Conservation (phyloP, 257 asterid genomes). For the Paraleonurus japonicus region DNA sequence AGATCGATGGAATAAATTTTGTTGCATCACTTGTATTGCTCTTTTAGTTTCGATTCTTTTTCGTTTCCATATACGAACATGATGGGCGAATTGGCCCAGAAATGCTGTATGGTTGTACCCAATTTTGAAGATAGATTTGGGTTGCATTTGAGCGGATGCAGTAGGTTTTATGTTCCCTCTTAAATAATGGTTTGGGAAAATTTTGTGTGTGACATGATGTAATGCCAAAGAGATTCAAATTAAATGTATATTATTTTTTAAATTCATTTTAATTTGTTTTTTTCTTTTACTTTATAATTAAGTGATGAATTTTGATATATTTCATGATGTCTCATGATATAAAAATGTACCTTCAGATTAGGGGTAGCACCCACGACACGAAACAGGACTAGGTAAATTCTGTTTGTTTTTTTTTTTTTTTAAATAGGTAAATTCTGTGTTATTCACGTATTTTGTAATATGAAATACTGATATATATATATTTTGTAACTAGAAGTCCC, state of each 20-base stretch:
- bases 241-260: neutral
- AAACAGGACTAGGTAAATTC: no score
- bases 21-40: neutral
- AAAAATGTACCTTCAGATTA: no score
- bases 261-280: neutral
- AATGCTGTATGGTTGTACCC: neutral
- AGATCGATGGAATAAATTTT: neutral
- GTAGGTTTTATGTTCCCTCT: neutral
- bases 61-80: neutral
- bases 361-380: no score
- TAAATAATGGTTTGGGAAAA: neutral
- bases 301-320: neutral
- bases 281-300: neutral
- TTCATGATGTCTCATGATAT: no score
- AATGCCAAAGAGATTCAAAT: neutral
- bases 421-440: no score
- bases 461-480: no score
- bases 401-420: no score
- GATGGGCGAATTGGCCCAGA: neutral
- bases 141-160: neutral
- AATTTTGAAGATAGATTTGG: neutral
- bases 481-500: no score
- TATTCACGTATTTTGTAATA: no score
- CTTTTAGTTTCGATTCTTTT: neutral
- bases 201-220: neutral